Percentiles rank a stretch among this genome's conserved stretches.
Evolutionary conservation across 305 asterid species (phyloP).

Genomic region (Galium porrigens): DNA sequence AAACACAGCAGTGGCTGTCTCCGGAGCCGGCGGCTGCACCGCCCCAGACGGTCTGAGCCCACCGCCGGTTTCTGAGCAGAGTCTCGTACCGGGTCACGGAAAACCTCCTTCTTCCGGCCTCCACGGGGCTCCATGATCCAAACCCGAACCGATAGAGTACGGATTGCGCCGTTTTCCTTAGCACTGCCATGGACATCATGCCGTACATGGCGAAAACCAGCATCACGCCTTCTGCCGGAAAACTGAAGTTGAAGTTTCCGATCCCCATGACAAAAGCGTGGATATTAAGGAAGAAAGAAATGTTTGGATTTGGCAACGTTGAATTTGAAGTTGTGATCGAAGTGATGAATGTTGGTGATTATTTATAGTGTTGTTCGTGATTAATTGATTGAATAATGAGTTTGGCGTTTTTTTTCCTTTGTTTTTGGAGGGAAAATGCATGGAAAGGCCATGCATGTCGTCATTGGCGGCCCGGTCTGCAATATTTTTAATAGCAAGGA

Average conservation of each 20-base stretch:
- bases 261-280: slow-evolving; percentile 24
- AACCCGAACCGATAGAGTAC: slow-evolving; percentile 19
- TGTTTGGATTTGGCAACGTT: neutral
- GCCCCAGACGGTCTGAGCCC: neutral
- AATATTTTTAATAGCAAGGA: no score
- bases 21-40: slow-evolving; percentile 12
- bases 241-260: slow-evolving; percentile 12
- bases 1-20: slow-evolving; percentile 34
- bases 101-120: slow-evolving; percentile 23
- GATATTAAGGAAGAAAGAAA: neutral
- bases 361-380: neutral
- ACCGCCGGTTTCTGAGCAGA: slow-evolving; percentile 19
- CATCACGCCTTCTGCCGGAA: no score
- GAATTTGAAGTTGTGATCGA: no score
- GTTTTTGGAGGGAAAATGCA: neutral
- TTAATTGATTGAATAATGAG: neutral
- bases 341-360: neutral
- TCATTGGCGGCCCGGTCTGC: no score
- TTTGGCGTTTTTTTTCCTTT: neutral
- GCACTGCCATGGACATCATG: slow-evolving; percentile 24
- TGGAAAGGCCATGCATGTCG: neutral
- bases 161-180: slow-evolving; percentile 30
- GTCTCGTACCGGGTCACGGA: slow-evolving; percentile 27
- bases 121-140: slow-evolving; percentile 5
- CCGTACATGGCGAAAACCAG: slow-evolving; percentile 41